Conservation (phyloP, 345 rosid species). For the Anacardium occidentale region DNA sequence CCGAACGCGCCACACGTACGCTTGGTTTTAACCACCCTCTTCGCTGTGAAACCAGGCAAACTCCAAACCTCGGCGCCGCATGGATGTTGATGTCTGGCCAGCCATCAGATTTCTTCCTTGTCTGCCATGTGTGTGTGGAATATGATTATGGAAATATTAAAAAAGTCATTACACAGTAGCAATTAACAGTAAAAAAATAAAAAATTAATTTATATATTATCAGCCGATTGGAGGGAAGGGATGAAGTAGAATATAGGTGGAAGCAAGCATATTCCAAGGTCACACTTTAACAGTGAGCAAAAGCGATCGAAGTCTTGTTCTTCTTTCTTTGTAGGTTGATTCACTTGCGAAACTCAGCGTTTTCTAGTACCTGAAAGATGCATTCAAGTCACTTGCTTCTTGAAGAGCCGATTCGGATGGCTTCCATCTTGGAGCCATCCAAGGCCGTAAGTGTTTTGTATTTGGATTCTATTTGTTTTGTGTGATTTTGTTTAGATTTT, state of each 20-base stretch:
- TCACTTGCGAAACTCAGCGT: conserved; percentile 6
- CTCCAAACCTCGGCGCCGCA: neutral
- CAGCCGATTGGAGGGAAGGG: neutral
- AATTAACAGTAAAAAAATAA: neutral
- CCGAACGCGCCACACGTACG: neutral
- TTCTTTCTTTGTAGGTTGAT: neutral
- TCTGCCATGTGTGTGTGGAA: conserved; percentile 18
- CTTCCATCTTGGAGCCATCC: conserved; percentile 92
- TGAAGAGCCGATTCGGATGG: conserved; percentile 99
- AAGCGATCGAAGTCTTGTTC: neutral
- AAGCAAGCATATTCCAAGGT: neutral
- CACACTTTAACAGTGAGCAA: neutral
- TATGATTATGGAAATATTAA: no score
- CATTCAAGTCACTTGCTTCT: conserved; percentile 92
- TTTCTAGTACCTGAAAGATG: conserved; percentile 40
- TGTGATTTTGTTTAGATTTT: neutral
- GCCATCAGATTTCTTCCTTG: neutral
- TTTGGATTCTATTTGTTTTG: conserved; percentile 10
- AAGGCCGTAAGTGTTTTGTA: conserved; percentile 57
- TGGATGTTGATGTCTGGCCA: neutral
- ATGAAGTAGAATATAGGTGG: neutral
- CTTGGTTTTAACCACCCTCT: neutral
- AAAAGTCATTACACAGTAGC: neutral
- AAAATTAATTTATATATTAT: neutral
- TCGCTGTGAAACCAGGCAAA: neutral